Conservation (phyloP, 148 eudicot genomes). For the Tetragonia tetragonoides region DNA sequence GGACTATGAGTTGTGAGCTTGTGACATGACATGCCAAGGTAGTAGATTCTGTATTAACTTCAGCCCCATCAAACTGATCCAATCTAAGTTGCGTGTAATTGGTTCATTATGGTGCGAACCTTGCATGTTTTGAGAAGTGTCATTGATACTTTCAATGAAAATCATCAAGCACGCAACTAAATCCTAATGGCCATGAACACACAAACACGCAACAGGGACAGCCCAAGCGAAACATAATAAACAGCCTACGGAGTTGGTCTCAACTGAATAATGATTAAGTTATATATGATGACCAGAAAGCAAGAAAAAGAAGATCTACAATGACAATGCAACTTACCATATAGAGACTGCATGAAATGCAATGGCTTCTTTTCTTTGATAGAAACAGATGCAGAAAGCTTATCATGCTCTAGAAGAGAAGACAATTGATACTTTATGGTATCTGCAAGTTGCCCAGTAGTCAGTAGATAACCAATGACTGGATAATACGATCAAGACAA, state of each 20-base stretch:
- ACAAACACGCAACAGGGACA: neutral
- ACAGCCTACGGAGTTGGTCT: neutral
- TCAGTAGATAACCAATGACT: constrained; percentile 2
- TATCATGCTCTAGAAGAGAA: constrained; percentile 28
- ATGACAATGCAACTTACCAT: constrained; percentile 42
- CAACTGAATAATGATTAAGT: too few species aligned
- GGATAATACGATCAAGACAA: neutral
- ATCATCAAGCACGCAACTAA: neutral
- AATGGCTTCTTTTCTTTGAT: constrained; percentile 36
- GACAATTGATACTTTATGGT: constrained; percentile 10
- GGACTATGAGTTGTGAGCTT: too few species aligned
- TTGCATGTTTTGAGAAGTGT: too few species aligned
- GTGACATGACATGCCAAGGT: neutral
- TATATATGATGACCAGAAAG: too few species aligned
- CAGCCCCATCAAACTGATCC: neutral
- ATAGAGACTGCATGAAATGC: constrained; percentile 46
- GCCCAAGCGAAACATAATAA: neutral
- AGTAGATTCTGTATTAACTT: neutral
- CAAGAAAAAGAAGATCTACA: neutral
- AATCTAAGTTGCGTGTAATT: neutral
- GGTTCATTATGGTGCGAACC: neutral
- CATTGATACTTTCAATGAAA: too few species aligned
- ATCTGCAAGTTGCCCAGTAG: constrained; percentile 7
- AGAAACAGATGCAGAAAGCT: constrained; percentile 27
- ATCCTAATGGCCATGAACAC: neutral